Base-by-base conservation (phyloP, 2,329 filamentous ascomycete genomes). In the Venturia nashicola region DNA sequence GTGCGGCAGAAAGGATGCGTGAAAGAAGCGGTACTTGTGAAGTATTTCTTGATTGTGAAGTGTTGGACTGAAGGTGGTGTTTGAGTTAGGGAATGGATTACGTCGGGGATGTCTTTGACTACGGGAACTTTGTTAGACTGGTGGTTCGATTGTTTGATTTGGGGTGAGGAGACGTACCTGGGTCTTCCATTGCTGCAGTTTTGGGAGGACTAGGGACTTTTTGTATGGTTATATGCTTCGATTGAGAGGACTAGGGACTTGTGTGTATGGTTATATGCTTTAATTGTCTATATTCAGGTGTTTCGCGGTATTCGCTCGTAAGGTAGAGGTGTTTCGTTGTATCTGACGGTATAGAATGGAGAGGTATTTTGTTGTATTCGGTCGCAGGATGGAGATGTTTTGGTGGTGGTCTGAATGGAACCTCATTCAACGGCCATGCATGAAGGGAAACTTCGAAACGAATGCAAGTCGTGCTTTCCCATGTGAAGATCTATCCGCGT, bases 1-100 rank as follows among this genome's bases (percentile, higher is more conserved):
- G 90, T 89, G 14, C 85, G 83, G 70, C 88, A 91, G 72, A 93
- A 87, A 0, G 90, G 90, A 68, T 96, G 90, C 3, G 83, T 81
- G 71, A 96, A 94, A 39, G 84, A 82, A 9, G 89, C 88, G 70
- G 87, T 78, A 11, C 82, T 81, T 0, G 86, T 83, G 74, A 92
- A 96, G 76, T 89, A 92, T n/a, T 77, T 79, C 65, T 88, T 79
- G 32, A 96, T 78, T 0, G 87, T 79, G 3, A 80, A 76, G 64
- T 80, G 76, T 73, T 95, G 91, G 42, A 87, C 76, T 1, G 82
- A 78, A 0, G 87, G 86, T 0, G 82, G 80, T 57, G 87, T 86
- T 71, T 88, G 84, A 48, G 84, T 86, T 65, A 96, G 82, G 43
- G 82, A 77, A 65, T 81, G 81, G 73, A 96, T 89, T 62, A 96